Evolutionary conservation across 2,329 filamentous ascomycete species (phyloP).

Genomic region (Fusarium metavorans): DNA sequence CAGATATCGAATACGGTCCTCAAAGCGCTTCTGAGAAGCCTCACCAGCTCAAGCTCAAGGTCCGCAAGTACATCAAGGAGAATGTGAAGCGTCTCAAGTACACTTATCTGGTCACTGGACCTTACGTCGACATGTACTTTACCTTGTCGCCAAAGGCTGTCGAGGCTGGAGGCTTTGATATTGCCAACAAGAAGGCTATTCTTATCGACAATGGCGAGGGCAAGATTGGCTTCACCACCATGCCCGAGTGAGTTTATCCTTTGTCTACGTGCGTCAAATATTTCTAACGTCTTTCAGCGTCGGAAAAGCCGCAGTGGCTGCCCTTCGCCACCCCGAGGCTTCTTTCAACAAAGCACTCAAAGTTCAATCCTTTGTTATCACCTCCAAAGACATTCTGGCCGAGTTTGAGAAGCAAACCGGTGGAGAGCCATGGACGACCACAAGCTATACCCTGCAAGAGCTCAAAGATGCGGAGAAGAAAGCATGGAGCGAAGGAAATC

Average conservation of each 20-base stretch:
- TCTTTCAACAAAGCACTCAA: constrained; percentile 69
- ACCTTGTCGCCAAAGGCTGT: constrained; percentile 45
- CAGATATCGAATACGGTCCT: constrained; percentile 71
- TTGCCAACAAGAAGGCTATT: constrained; percentile 66
- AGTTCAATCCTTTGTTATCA: constrained; percentile 79
- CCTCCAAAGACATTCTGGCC: constrained; percentile 70
- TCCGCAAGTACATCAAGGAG: constrained; percentile 70
- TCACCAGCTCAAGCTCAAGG: constrained; percentile 77
- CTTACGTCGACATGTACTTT: constrained; percentile 75
- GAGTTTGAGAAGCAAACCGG: constrained; percentile 77
- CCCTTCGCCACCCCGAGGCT: constrained; percentile 67
- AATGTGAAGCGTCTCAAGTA: constrained; percentile 66
- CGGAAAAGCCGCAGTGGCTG: constrained; percentile 73
- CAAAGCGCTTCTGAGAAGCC: constrained; percentile 71
- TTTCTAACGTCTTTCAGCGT: constrained; percentile 59
- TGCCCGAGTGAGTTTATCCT: constrained; percentile 70
- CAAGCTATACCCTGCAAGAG: constrained; percentile 58
- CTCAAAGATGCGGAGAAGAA: constrained; percentile 69
- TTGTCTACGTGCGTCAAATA: rapidly evolving
- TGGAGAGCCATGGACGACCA: constrained; percentile 56
- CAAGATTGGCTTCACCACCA: constrained; percentile 75
- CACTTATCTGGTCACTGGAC: constrained; percentile 78
- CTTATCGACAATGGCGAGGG: constrained; percentile 72
- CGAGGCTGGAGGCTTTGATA: constrained; percentile 69
- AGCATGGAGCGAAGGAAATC: constrained; percentile 65